A percentile compares a stretch with the other conserved stretches of the same genome.
phyloP scores from a whole-genome alignment of 176 grass and related monocot genomes.

The Eremochloa ophiuroides region DNA sequence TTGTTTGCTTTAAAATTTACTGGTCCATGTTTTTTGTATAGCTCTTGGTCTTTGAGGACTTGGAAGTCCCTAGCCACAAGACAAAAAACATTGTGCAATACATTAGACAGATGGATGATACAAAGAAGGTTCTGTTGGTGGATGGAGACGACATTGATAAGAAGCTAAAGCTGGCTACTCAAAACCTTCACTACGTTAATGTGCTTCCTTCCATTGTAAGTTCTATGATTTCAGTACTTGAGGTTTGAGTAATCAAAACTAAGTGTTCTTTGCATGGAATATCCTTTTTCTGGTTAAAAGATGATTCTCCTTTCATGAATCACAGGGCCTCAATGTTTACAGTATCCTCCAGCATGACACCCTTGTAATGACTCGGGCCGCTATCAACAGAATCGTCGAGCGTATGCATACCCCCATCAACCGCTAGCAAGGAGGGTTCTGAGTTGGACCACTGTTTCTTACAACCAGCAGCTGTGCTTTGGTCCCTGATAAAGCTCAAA shows the following conservation, averaged over 20 bases:
- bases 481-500: background rate
- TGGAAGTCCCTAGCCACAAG: slow-evolving; percentile 80
- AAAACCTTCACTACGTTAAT: slow-evolving; percentile 90
- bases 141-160: slow-evolving; percentile 71
- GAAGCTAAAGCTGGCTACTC: slow-evolving; percentile 80
- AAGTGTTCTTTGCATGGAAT: background rate
- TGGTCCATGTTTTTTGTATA: background rate
- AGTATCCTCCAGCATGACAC: slow-evolving; percentile 95
- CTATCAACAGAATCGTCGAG: slow-evolving; percentile 73
- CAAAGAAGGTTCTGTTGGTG: slow-evolving; percentile 89
- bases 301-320: background rate
- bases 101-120: slow-evolving; percentile 58
- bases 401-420: slow-evolving; percentile 95
- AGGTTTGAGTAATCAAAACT: background rate
- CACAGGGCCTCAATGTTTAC: slow-evolving; percentile 92
- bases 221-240: background rate
- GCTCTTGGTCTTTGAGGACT: slow-evolving; percentile 80
- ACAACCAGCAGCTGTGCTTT: background rate
- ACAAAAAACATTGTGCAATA: slow-evolving; percentile 83
- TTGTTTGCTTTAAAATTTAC: background rate
- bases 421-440: slow-evolving; percentile 33
- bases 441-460: background rate
- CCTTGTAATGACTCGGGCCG: slow-evolving; percentile 75
- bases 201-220: slow-evolving; percentile 87
- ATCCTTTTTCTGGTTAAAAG: background rate